Evolutionary conservation across 805 yeast genomes (phyloP), one percentile per base, ranked within the genome.

Genomic region (Schwanniomyces yamadae): DNA sequence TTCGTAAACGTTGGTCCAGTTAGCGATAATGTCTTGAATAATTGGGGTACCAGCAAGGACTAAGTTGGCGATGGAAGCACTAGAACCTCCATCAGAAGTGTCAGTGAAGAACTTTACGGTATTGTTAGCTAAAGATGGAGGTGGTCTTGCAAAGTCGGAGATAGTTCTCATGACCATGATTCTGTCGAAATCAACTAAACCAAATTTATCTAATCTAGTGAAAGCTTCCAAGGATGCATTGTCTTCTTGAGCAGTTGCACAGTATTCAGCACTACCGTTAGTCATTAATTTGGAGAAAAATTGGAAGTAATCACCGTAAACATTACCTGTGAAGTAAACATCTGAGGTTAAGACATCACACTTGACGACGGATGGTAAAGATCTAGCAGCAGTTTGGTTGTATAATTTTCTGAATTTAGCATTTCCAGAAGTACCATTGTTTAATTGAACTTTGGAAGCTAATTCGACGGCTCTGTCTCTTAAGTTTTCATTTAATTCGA

Each of bases 231-330:
- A 69, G 11, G 80, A 64, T 12, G 85, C 85, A 52, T 78, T 75
- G 52, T 80, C 86, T 56, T 80, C 86, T 56, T 79, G 84, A 36
- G 81, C 82, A 29, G 83, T 72, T 28, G 79, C 53, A 55, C 83
- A 77, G 63, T 78, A 80, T 10, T 57, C 59, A 18, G 77, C 83
- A 24, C 80, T 67, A 36, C 79, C 80, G 49, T 80, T 80, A 45
- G 84, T 73, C 53, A 78, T 55, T 43, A 77, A 45, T 11, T 46
- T 42, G 23, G 82, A 67, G 50, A 62, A 73, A 54, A 66, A 65
- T 17, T 68, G 54, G 51, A 77, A 75, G 47, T 77, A 62, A 48
- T 75, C 71, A 40, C 69, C 73, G 48, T 80, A 65, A 11, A 57
- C 55, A 34, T 66, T 57, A 41, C 85, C 86, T 30, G 70, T 64